phyloP scores from a whole-genome alignment of 805 yeast genomes.

The Lipomyces kockii region DNA sequence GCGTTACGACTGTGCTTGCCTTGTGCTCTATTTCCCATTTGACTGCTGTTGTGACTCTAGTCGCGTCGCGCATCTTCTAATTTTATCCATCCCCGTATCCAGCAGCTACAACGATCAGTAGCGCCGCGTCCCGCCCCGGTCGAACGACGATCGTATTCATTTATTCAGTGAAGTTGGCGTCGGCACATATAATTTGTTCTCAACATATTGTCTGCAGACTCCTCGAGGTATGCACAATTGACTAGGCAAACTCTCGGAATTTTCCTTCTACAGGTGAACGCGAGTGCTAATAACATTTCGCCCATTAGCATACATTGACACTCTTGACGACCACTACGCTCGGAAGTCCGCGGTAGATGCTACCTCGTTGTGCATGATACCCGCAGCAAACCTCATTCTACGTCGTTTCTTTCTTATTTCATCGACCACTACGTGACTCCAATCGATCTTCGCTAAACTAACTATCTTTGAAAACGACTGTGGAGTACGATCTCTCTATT shows the following conservation, averaged over 20 bases:
- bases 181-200: background rate
- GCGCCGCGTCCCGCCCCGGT: background rate
- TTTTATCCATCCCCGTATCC: background rate
- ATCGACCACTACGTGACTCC: background rate
- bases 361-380: background rate
- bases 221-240: background rate
- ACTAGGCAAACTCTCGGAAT: background rate
- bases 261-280: background rate
- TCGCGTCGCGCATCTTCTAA: background rate
- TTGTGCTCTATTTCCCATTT: background rate
- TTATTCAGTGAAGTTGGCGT: background rate
- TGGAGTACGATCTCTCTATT: background rate
- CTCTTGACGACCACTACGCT: background rate
- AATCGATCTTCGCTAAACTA: background rate
- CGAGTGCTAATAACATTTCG: background rate
- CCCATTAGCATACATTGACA: background rate
- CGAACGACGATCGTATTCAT: background rate
- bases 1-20: background rate
- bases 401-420: background rate
- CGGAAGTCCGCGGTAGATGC: background rate
- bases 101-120: background rate
- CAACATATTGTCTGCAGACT: background rate
- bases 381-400: background rate
- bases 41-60: background rate
- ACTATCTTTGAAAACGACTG: background rate